These are phyloP conservation scores for Tetrapisispora pingtungensis DNA, from an alignment of 805 yeast genomes.

Conservation along the genomic window DNA sequence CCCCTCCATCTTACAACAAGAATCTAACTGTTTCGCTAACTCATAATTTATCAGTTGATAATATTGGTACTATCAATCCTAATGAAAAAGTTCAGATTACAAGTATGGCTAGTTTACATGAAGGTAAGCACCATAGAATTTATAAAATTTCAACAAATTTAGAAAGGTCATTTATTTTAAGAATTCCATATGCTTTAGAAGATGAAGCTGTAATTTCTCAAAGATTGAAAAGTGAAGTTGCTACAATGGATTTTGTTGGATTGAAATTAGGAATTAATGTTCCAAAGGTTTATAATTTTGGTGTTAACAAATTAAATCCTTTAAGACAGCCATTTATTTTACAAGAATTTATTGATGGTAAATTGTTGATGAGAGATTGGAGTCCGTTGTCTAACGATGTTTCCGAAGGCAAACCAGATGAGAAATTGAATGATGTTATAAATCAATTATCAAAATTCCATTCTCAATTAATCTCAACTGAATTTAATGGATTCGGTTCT, in stretches of 20 bases:
- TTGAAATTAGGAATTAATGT: slow-evolving; percentile 56
- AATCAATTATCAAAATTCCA: slow-evolving; percentile 65
- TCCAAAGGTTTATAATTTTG: slow-evolving; percentile 64
- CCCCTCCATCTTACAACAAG: slow-evolving; percentile 32
- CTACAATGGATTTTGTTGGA: slow-evolving; percentile 76
- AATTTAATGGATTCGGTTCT: slow-evolving; percentile 71
- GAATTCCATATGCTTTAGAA: slow-evolving; percentile 77
- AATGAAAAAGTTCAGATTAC: slow-evolving; percentile 42
- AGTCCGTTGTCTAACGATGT: slow-evolving; percentile 63
- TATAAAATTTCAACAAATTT: slow-evolving; percentile 57
- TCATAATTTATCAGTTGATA: slow-evolving; percentile 36
- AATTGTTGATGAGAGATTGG: slow-evolving; percentile 82
- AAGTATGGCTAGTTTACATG: slow-evolving; percentile 76
- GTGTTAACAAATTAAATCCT: slow-evolving; percentile 50
- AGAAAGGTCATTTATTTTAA: slow-evolving; percentile 54
- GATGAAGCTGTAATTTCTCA: slow-evolving; percentile 54
- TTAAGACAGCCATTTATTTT: slow-evolving; percentile 67
- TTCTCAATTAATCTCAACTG: slow-evolving; percentile 40
- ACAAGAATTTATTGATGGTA: slow-evolving; percentile 73
- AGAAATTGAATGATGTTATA: slow-evolving; percentile 48
- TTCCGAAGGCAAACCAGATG: slow-evolving; percentile 37
- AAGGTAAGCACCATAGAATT: slow-evolving; percentile 88
- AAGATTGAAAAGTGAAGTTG: slow-evolving; percentile 80
- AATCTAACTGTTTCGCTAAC: slow-evolving; percentile 36
- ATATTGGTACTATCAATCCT: slow-evolving; percentile 37